Conservation (phyloP, 768 basidiomycete genomes). For the Russula earlei region DNA sequence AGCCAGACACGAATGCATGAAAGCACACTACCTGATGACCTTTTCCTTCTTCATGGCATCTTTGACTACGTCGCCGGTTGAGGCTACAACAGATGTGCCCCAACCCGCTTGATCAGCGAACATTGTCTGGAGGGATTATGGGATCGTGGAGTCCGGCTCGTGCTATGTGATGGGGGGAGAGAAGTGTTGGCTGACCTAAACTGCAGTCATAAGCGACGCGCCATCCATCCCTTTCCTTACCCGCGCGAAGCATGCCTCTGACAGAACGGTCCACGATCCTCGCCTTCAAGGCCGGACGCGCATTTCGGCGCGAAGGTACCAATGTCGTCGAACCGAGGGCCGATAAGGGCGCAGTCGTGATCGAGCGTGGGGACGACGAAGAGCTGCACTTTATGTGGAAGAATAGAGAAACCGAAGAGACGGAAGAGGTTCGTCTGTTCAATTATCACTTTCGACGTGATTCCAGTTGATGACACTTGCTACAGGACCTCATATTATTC, state of each 20-base stretch:
- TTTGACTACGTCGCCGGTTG: constrained; percentile 54
- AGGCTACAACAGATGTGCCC: constrained; percentile 26
- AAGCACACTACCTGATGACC: constrained; percentile 53
- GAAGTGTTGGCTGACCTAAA: background rate
- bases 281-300: constrained; percentile 64
- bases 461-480: background rate
- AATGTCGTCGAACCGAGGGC: constrained; percentile 60
- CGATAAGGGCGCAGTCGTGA: constrained; percentile 63
- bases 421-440: constrained; percentile 54
- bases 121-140: background rate
- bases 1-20: background rate
- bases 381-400: constrained; percentile 76
- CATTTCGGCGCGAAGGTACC: constrained; percentile 54
- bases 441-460: background rate
- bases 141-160: too few relatives aligned
- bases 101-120: constrained; percentile 18
- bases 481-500: constrained; percentile 79
- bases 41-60: constrained; percentile 74
- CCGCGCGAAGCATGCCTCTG: constrained; percentile 12
- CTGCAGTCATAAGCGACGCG: constrained; percentile 12
- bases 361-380: constrained; percentile 64
- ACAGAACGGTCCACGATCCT: constrained; percentile 25
- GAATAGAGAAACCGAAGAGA: constrained; percentile 49
- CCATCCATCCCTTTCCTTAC: background rate
- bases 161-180: too few relatives aligned